Conservation (phyloP, 805 yeast genomes). For the Starmera amethionina region DNA sequence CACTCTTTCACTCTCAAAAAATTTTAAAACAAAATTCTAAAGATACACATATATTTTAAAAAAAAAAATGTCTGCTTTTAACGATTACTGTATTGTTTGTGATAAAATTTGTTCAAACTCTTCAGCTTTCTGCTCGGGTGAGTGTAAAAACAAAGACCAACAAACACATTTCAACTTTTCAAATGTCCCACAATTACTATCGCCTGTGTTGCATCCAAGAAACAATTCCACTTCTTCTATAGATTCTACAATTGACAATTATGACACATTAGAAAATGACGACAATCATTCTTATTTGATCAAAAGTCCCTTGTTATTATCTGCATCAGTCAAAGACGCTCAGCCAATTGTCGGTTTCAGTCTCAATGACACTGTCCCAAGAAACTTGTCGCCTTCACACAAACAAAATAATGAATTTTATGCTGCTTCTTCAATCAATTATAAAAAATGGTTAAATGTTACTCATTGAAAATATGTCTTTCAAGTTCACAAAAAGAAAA, state of each 20-base stretch:
- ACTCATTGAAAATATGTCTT: conserved; percentile 4
- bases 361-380: conserved; percentile 14
- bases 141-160: conserved; percentile 25
- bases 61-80: conserved; percentile 28
- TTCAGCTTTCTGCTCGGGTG: conserved; percentile 37
- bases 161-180: conserved; percentile 16
- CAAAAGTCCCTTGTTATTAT: conserved; percentile 17
- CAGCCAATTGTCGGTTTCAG: conserved; percentile 15
- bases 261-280: conserved; percentile 6
- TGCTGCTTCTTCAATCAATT: conserved; percentile 20
- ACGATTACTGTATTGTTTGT: conserved; percentile 50
- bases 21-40: background rate
- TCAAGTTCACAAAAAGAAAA: too few relatives aligned
- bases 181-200: conserved; percentile 19
- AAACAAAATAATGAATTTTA: conserved; percentile 5
- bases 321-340: conserved; percentile 15
- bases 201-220: conserved; percentile 21
- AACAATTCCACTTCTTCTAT: conserved; percentile 13
- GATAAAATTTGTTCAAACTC: conserved; percentile 37
- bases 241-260: conserved; percentile 3
- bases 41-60: background rate
- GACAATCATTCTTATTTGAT: conserved; percentile 17
- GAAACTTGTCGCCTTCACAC: conserved; percentile 6
- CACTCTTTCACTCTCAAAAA: background rate
- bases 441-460: conserved; percentile 20